A percentile compares a stretch with the other conserved stretches of the same genome.
Evolutionary conservation across 225 moss, liverwort and hornwort genomes (phyloP).

Genomic region (Ulota crispa): DNA sequence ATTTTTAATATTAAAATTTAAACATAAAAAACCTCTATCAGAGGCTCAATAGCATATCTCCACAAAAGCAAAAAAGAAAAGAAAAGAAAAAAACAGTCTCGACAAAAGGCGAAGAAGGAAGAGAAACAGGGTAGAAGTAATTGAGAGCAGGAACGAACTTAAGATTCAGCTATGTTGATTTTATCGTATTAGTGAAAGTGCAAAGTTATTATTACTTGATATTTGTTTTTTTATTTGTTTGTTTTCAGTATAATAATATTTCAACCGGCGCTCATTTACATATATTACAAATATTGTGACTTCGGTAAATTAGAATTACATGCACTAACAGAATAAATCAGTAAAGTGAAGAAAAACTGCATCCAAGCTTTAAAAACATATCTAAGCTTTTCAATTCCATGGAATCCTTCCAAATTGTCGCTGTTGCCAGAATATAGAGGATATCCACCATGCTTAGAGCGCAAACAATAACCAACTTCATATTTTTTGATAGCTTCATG

Average conservation of each 20-base stretch:
- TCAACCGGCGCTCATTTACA: no score
- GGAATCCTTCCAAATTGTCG: background rate
- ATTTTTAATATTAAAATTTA: background rate
- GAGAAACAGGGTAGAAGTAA: background rate
- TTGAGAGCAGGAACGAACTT: background rate
- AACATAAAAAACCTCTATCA: background rate
- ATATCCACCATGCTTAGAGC: background rate
- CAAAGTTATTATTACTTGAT: no score
- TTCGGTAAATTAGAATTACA: no score
- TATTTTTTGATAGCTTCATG: background rate
- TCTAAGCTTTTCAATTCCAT: background rate
- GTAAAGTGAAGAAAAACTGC: background rate
- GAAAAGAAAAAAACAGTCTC: background rate
- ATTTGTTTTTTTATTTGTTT: no score
- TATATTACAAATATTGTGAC: no score
- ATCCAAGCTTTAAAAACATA: background rate
- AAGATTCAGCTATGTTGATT: background rate
- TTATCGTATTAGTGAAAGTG: no score
- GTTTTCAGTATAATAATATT: no score
- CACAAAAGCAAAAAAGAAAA: background rate
- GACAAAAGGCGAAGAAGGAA: conserved; percentile 1
- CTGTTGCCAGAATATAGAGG: background rate
- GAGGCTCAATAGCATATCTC: background rate
- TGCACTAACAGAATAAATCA: no score
- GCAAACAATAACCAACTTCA: conserved; percentile 9